These are phyloP conservation scores for Termitomyces sp. DNA, from an alignment of 768 basidiomycete species.

Conservation along the genomic window DNA sequence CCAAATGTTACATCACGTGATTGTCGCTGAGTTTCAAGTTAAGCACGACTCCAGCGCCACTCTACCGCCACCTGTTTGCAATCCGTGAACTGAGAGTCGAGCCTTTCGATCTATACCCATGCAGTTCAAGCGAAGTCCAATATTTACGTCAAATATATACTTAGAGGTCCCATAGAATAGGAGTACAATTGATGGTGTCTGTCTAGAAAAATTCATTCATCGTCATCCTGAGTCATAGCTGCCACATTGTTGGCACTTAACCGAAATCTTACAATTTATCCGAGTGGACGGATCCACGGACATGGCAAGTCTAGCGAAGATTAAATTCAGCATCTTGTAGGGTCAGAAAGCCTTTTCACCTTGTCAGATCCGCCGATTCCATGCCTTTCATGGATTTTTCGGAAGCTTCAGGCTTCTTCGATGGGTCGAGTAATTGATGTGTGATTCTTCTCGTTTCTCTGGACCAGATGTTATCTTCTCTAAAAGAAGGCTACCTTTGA, in stretches of 20 bases:
- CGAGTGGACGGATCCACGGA: not conserved
- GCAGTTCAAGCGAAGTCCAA: not conserved
- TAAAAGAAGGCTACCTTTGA: not conserved
- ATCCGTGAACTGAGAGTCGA: not conserved
- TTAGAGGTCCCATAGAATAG: not conserved
- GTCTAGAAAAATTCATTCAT: not conserved
- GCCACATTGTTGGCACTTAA: not conserved
- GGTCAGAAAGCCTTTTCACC: not conserved
- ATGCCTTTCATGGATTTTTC: not conserved
- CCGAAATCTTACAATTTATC: not conserved
- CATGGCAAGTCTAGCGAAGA: not conserved
- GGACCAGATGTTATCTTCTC: not conserved
- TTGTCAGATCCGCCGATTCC: not conserved
- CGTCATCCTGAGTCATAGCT: conserved; percentile 2
- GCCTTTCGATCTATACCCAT: not conserved
- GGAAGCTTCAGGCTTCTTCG: not conserved
- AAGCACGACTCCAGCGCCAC: not conserved
- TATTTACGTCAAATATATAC: not conserved
- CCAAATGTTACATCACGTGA: not conserved
- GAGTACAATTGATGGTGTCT: not conserved
- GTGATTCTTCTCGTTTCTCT: not conserved
- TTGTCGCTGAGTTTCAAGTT: not conserved
- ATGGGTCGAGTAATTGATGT: not conserved
- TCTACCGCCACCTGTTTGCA: not conserved
- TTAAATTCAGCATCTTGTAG: not conserved